Evolutionary conservation across 257 asterid species (phyloP), one percentile per base, ranked within the genome.

Genomic region (Eucommia ulmoides): DNA sequence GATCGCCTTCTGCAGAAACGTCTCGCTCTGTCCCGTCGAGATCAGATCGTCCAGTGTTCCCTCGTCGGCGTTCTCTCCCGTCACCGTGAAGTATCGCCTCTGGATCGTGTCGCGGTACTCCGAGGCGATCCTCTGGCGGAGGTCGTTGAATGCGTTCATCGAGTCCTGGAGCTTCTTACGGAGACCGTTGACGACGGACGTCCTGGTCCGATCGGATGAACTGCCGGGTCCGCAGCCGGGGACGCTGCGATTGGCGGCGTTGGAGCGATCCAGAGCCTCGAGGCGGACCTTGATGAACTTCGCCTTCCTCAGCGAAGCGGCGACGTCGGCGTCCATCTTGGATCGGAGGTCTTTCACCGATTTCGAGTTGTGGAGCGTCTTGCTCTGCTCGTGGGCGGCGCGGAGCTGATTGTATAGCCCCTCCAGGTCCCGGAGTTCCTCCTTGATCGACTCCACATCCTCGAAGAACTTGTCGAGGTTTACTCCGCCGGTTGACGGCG

Each of bases 151-250:
- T 9, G 78, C 44, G 35, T 65, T 69, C 93, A 78, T 79, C 8
- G 62, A 46, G 19, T 79, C 88, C 41, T 71, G 76, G n/a, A 82
- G 78, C 64, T 78, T 79, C 22, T 69, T 75, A 58, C 84, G 63
- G 59, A 79, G 60, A 1, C 93, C 93, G 60, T 79, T 79, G 19
- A 82, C 93, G 11, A 82, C 81, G 3, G 93, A 82, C 2, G 93
- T 79, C 0, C 85, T 68, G 0, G 88, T 76, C 20, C 89, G 74
- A 16, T 82, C 85, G 8, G 85, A 71, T 9, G 89, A 82, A 74
- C 81, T 76, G 0, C 89, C 93, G 0, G 83, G 83, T 0, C 89
- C 89, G 63, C 82, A 74, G 9, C 85, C 89, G 50, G 82, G 77
- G 21, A 79, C 35, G 65, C 70, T 45, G 1, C 88, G 80, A 17